Evolutionary conservation across 768 basidiomycete genomes (phyloP).

Genomic region (Boletus vermiculosoides): DNA sequence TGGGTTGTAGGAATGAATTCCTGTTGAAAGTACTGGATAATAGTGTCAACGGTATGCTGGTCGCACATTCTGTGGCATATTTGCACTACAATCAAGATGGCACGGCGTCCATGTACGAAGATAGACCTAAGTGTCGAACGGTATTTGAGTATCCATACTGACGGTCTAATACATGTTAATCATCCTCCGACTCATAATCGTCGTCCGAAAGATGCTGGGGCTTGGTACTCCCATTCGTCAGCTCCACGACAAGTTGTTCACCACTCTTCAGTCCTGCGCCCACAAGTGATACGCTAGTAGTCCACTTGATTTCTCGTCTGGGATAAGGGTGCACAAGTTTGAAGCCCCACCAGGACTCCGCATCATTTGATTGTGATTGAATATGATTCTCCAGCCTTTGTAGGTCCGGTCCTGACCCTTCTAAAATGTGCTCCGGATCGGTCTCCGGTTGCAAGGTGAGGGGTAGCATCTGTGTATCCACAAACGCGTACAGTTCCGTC

Average conservation of each 20-base stretch:
- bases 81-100: background rate
- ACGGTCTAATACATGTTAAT: constrained; percentile 18
- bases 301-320: constrained; percentile 58
- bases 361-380: constrained; percentile 23
- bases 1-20: background rate
- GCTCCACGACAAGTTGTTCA: constrained; percentile 66
- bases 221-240: constrained; percentile 22
- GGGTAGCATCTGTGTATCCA: constrained; percentile 61
- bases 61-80: background rate
- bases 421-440: constrained; percentile 45
- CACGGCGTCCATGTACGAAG: background rate
- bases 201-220: constrained; percentile 44
- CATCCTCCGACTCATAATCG: constrained; percentile 56
- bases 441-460: constrained; percentile 34
- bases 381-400: constrained; percentile 38
- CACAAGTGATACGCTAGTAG: constrained; percentile 36
- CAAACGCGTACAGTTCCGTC: constrained; percentile 68
- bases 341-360: constrained; percentile 71
- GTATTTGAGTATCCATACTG: background rate
- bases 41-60: background rate
- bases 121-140: background rate
- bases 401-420: constrained; percentile 32
- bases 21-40: background rate
- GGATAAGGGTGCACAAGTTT: constrained; percentile 69
- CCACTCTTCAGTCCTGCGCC: constrained; percentile 51